Percentiles rank a stretch among this genome's conserved stretches.
Evolutionary conservation across 2,329 filamentous ascomycete species (phyloP).

Genomic region (Penicillium freii): DNA sequence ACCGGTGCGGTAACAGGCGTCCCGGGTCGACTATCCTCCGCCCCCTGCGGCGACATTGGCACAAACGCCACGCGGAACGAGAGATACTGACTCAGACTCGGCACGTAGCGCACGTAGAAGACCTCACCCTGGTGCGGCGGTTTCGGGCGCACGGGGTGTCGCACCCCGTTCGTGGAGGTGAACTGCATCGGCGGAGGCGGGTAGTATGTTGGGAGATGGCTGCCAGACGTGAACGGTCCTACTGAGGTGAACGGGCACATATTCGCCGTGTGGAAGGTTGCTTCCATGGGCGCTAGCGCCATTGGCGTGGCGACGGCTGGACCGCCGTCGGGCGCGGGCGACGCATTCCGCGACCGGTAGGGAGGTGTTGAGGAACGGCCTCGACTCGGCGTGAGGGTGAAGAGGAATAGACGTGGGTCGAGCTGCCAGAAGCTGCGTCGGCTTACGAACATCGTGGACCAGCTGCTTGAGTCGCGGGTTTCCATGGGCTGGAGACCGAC

Average conservation of each 20-base stretch:
- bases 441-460: conserved; percentile 79
- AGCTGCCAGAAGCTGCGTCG: conserved; percentile 87
- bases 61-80: conserved; percentile 78
- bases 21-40: conserved; percentile 43
- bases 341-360: conserved; percentile 50
- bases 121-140: conserved; percentile 86
- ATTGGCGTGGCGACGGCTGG: conserved; percentile 11
- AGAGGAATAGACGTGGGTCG: conserved; percentile 81
- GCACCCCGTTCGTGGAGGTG: conserved; percentile 70
- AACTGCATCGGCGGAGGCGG: conserved; percentile 82
- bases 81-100: conserved; percentile 77
- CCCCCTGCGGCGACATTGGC: conserved; percentile 52
- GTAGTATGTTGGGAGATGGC: conserved; percentile 86
- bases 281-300: conserved; percentile 20
- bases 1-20: conserved; percentile 31
- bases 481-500: conserved; percentile 63
- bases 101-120: conserved; percentile 85
- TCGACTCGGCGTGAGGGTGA: conserved; percentile 67
- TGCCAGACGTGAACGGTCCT: conserved; percentile 76
- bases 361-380: conserved; percentile 51
- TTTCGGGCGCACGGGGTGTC: conserved; percentile 84
- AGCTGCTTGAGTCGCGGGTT: conserved; percentile 63
- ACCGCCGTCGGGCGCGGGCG: conserved; percentile 44
- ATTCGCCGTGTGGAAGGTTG: conserved; percentile 37
- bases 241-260: conserved; percentile 33